Conservation (phyloP, 2,329 filamentous ascomycete species). For the Xylariaceae sp. region DNA sequence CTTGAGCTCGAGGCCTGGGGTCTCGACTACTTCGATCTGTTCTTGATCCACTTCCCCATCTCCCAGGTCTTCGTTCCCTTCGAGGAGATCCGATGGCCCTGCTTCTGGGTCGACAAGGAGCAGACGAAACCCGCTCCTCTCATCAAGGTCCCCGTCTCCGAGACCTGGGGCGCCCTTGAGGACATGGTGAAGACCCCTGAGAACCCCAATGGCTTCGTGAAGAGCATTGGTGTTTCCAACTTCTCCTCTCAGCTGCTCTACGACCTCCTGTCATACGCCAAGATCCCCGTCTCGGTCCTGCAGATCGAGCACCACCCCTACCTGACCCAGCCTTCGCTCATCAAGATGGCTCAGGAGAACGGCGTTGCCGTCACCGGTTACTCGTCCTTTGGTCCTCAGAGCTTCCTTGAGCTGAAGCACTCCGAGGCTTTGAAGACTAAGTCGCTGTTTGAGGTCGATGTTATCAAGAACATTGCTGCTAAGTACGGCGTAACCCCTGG, state of each 20-base stretch:
- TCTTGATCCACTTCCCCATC: slow-evolving; percentile 60
- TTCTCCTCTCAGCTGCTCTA: slow-evolving; percentile 72
- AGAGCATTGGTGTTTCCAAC: slow-evolving; percentile 77
- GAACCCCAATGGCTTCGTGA: slow-evolving; percentile 57
- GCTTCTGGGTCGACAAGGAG: slow-evolving; percentile 39
- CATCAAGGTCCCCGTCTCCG: slow-evolving; percentile 65
- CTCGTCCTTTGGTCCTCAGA: slow-evolving; percentile 57
- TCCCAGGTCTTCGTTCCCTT: slow-evolving; percentile 41
- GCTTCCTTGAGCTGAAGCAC: slow-evolving; percentile 31
- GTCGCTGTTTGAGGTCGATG: slow-evolving; percentile 33
- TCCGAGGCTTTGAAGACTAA: slow-evolving; percentile 24
- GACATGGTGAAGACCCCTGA: slow-evolving; percentile 54
- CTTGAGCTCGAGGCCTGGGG: slow-evolving; percentile 58
- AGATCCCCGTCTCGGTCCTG: slow-evolving; percentile 66
- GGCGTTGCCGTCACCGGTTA: slow-evolving; percentile 57
- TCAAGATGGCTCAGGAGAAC: slow-evolving; percentile 51
- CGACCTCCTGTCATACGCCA: slow-evolving; percentile 73
- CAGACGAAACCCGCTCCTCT: slow-evolving; percentile 42
- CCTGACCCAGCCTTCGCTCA: slow-evolving; percentile 51
- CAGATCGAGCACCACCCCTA: slow-evolving; percentile 90
- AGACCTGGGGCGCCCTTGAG: slow-evolving; percentile 82
- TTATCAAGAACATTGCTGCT: slow-evolving; percentile 47
- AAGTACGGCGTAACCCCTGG: slow-evolving; percentile 56
- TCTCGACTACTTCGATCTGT: slow-evolving; percentile 64
- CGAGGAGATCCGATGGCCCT: slow-evolving; percentile 37